A percentile compares a stretch with the other conserved stretches of the same genome.
Conservation (phyloP, 768 basidiomycete genomes). For the Piloderma croceum region DNA sequence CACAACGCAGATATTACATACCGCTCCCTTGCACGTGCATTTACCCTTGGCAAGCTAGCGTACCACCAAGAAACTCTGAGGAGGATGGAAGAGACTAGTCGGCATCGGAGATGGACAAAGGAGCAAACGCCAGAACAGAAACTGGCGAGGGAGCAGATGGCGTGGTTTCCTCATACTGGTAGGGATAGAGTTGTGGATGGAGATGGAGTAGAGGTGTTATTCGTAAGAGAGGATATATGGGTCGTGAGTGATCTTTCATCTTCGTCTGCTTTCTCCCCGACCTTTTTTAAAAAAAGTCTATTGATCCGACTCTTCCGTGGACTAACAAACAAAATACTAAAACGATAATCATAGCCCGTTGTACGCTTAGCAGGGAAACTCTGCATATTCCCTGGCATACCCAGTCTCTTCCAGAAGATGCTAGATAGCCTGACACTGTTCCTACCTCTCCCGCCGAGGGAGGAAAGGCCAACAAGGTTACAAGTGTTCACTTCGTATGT, state of each 20-base stretch:
- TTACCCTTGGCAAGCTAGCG: slow-evolving; percentile 54
- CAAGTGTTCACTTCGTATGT: slow-evolving; percentile 82
- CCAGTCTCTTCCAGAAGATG: slow-evolving; percentile 77
- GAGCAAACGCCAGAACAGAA: slow-evolving; percentile 71
- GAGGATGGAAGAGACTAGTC: slow-evolving; percentile 62
- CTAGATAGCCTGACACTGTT: slow-evolving; percentile 66
- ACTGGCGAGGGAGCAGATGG: slow-evolving; percentile 81
- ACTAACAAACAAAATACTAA: too few species aligned
- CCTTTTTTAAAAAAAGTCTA: slow-evolving; percentile 1
- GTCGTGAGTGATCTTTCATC: slow-evolving; percentile 48
- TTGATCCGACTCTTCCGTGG: background rate
- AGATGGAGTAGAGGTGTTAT: slow-evolving; percentile 71
- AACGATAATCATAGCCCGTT: slow-evolving; percentile 54
- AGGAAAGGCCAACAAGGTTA: slow-evolving; percentile 68
- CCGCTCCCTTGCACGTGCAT: slow-evolving; percentile 79
- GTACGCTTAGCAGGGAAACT: slow-evolving; percentile 80
- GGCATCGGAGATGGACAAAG: slow-evolving; percentile 48
- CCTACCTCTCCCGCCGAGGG: slow-evolving; percentile 71
- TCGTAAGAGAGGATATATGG: slow-evolving; percentile 77
- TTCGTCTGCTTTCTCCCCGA: background rate
- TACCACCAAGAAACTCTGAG: slow-evolving; percentile 74
- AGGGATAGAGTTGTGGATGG: too few species aligned
- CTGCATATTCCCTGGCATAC: slow-evolving; percentile 90
- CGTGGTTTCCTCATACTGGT: slow-evolving; percentile 86
- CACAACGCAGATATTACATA: slow-evolving; percentile 75